These are phyloP conservation scores for Aspergillus thermomutatus DNA, from an alignment of 2,329 filamentous ascomycete genomes.

Conservation along the genomic window DNA sequence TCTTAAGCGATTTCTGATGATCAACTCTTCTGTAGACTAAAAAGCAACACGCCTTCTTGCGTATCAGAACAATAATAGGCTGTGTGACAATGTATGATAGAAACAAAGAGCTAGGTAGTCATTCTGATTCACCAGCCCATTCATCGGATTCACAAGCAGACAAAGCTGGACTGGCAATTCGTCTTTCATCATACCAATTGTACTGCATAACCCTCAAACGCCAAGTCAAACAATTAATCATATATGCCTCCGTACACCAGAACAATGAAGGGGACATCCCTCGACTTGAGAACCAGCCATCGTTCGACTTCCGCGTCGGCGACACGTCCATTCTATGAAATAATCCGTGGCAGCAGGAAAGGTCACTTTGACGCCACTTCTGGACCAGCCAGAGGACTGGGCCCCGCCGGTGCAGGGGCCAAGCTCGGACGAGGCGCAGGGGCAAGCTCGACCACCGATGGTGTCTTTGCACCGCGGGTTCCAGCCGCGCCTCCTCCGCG, in stretches of 20 bases:
- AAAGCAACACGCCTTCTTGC: neutral
- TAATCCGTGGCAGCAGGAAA: neutral
- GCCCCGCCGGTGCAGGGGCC: constrained; percentile 17
- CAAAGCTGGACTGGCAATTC: neutral
- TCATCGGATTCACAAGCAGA: neutral
- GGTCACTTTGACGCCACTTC: constrained; percentile 29
- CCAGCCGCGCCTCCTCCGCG: constrained; percentile 25
- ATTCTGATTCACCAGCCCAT: neutral
- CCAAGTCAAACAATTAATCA: neutral
- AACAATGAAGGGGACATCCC: neutral
- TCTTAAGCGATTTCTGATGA: neutral
- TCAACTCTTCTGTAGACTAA: neutral
- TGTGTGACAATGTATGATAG: neutral
- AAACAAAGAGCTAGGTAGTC: neutral
- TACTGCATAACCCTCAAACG: neutral
- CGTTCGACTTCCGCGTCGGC: neutral
- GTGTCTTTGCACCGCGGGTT: constrained; percentile 26
- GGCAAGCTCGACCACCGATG: constrained; percentile 28
- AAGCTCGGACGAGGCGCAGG: constrained; percentile 24
- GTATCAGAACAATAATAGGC: neutral
- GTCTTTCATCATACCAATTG: neutral
- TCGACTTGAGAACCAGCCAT: neutral
- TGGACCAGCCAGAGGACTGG: constrained; percentile 22
- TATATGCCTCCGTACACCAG: neutral
- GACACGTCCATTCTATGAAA: neutral